Base-by-base conservation (phyloP, 1,284 basidiomycete genomes). In the Cystobasidiaceae sp. region DNA sequence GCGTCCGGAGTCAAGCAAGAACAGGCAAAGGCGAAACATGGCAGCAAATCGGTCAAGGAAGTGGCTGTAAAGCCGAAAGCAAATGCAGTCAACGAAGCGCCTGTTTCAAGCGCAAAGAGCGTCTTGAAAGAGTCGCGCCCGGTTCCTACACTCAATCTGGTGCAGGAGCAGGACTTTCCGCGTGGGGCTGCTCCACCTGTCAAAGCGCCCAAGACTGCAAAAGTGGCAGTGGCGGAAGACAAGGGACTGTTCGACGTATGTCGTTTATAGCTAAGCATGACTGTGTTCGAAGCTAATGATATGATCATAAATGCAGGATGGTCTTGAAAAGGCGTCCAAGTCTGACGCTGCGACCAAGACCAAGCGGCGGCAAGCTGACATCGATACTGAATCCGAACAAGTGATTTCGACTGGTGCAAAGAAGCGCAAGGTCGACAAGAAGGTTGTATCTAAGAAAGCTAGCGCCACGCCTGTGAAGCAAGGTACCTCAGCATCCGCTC, bases 361-460 rank as follows among this genome's bases (percentile, higher is more conserved):
- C 27, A 71, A 59, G 65, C 72, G 45, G 67, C 73, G 45, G 19
- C 60, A 50, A 27, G 70, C 72, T 71, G 71, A 65, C 33, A 72
- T 72, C 54, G 64, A 69, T 45, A 71, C 68, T 37, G 59, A 69
- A 28, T 71, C 70, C 45, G 74, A 72, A 59, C 5, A 25, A 11
- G 44, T n/a, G 50, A 57, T 51, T 7, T 17, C 44, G 21, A 23
- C 25, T 11, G 37, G 37, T 39, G n/a, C 37, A 39, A 73, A 74
- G 25, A 45, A 66, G 43, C 61, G 66, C 49, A 70, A 74, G 19
- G 70, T 75, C 55, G 74, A 77, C 67, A 71, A 72, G 32, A 23
- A 8, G 23, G 8, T 19, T 19, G 13, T 19, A 66, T 75, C 67
- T 73, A 75, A 68, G 73, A 74, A 72, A 74, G n/a, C 54, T 30